Evolutionary conservation across 371 early-diverging fungal species (phyloP), one percentile per base, ranked within the genome.

Genomic region (Mortierella sp.): DNA sequence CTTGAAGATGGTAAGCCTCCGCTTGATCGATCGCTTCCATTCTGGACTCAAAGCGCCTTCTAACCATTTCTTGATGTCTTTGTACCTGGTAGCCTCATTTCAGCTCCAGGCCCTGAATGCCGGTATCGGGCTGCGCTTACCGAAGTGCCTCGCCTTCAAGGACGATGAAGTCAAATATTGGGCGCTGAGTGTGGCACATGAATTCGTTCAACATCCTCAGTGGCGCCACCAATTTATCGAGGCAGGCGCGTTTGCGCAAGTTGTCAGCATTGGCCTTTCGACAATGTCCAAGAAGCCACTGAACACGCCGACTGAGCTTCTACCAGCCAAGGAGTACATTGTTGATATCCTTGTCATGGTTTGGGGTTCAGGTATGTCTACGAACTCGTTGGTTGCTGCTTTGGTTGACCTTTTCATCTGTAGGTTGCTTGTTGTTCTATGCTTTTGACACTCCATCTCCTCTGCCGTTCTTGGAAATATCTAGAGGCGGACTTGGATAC

Each of bases 141-240:
- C 93, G 82, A 89, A 89, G 24, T 92, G 91, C 59, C 78, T 96
- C n/a, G 90, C 91, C n/a, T 82, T 91, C 24, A 89, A 90, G n/a
- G 96, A 96, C 74, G 93, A 91, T 24, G 96, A 96, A 82, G 92
- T 94, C 6, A 90, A 91, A 34, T 94, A 94, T 69, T 96, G 96
- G 96, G 91, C 95, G 16, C 82, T 95, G 53, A 87, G 93, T 11
- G 87, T 92, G 72, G 87, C 91, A 1, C 90, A 91, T 64, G 92
- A 90, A 24, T 89, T 91, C 4, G 91, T 81, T 13, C 69, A 43
- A 31, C 84, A 82, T 28, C 75, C 75, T 0, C 37, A 71, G 19
- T 86, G 81, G 77, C 86, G 79, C 10, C 78, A 74, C 14, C 82
- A 86, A 59, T 81, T 86, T 57, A 81, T 86, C 21, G 79, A 86